Evolutionary conservation across 345 rosid species (phyloP).

Genomic region (Acer yangbiense): DNA sequence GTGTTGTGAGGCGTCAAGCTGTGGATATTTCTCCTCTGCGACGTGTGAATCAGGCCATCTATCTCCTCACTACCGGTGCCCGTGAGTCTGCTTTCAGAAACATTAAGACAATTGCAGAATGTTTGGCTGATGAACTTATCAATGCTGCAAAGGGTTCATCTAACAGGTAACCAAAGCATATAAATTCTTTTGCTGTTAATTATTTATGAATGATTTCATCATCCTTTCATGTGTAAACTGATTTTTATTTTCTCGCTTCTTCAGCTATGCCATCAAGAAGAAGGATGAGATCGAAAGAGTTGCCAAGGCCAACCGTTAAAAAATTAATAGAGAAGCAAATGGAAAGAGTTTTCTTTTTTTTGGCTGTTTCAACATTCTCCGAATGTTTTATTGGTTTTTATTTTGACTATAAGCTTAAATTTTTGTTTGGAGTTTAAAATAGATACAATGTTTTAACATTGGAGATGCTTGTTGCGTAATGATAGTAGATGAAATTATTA

Average conservation of each 20-base stretch:
- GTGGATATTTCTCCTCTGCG: slow-evolving; percentile 95
- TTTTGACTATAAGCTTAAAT: no score
- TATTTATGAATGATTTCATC: not conserved
- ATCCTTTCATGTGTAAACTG: no score
- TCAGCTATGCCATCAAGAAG: slow-evolving; percentile 92
- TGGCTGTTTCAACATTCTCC: no score
- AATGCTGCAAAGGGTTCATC: slow-evolving; percentile 99
- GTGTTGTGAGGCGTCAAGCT: slow-evolving; percentile 97
- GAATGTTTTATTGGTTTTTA: no score
- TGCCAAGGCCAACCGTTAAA: slow-evolving; percentile 93
- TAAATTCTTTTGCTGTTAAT: not conserved
- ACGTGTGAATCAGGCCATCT: slow-evolving; percentile 90
- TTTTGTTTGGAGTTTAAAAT: no score
- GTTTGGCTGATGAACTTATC: slow-evolving; percentile 96
- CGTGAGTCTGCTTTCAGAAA: slow-evolving; percentile 94
- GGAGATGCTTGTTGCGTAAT: no score
- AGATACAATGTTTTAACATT: no score
- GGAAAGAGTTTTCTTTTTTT: no score
- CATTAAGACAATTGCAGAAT: slow-evolving; percentile 91
- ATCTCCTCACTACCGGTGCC: slow-evolving; percentile 87
- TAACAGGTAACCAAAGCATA: slow-evolving; percentile 57
- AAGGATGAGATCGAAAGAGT: slow-evolving; percentile 98
- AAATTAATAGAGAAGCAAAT: no score
- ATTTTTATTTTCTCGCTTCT: not conserved
- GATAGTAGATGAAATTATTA: no score